Conservation (phyloP, 108 stramenopile genomes). For the Nitzschia sp. region DNA sequence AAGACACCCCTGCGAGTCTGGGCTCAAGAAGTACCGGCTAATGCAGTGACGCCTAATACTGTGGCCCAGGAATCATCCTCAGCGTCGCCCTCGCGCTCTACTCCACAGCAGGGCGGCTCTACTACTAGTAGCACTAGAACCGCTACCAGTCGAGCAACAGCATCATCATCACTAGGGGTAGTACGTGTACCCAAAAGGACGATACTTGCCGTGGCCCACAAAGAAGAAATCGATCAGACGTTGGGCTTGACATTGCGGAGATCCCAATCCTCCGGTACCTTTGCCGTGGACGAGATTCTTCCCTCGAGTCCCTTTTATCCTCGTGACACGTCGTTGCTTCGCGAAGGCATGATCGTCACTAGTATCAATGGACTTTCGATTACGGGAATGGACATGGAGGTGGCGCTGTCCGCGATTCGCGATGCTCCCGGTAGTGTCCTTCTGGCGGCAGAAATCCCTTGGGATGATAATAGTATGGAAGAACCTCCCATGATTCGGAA, state of each 20-base stretch:
- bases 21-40: no score
- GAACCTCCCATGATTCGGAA: neutral
- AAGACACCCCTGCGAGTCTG: neutral
- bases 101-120: no score
- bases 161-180: no score
- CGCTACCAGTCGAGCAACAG: no score
- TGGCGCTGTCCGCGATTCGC: conserved; percentile 1
- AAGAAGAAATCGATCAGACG: neutral
- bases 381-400: conserved; percentile 9
- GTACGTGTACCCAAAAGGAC: no score
- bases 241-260: conserved; percentile 3
- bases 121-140: no score
- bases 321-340: neutral
- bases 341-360: conserved; percentile 2
- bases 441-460: neutral
- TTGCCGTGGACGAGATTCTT: neutral
- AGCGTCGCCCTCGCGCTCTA: no score
- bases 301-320: conserved; percentile 9
- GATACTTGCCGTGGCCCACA: conserved; percentile 13
- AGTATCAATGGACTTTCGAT: conserved; percentile 7
- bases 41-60: no score
- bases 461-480: neutral
- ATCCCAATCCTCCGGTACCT: neutral
- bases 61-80: no score
- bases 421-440: neutral